Evolutionary conservation across 1,284 basidiomycete genomes (phyloP).

Genomic region (Retiboletus fuscus): DNA sequence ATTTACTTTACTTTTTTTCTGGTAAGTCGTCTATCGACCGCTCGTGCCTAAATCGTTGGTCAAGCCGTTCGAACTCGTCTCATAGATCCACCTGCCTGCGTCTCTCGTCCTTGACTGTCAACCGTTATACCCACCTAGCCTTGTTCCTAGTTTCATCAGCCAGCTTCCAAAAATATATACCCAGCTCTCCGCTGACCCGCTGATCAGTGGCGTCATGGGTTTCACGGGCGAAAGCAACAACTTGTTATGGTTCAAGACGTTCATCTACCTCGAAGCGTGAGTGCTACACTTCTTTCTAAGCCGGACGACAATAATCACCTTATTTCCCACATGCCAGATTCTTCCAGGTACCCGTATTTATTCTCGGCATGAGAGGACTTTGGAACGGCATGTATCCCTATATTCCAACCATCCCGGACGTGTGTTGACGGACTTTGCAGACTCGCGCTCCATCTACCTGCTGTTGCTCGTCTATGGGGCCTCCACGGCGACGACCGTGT

Average conservation of each 20-base stretch:
- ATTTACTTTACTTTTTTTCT: conserved; percentile 74
- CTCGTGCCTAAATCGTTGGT: not conserved
- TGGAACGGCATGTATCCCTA: conserved; percentile 63
- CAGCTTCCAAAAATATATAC: conserved; percentile 62
- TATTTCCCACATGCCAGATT: conserved; percentile 53
- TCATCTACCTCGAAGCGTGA: conserved; percentile 70
- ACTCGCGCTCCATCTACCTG: conserved; percentile 60
- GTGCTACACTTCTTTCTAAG: conserved; percentile 36
- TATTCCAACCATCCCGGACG: not conserved
- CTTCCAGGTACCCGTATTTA: conserved; percentile 83
- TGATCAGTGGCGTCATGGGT: conserved; percentile 67
- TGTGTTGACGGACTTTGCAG: conserved; percentile 47
- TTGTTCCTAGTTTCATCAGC: conserved; percentile 61
- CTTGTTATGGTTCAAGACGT: conserved; percentile 75
- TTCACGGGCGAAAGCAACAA: conserved; percentile 51
- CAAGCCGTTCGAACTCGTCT: conserved; percentile 3
- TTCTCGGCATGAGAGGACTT: conserved; percentile 74
- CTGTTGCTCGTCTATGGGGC: conserved; percentile 80
- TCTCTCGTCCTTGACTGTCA: conserved; percentile 78
- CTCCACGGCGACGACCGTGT: conserved; percentile 80
- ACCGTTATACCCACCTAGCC: conserved; percentile 65
- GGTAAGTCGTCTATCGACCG: conserved; percentile 50
- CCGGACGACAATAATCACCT: conserved; percentile 29
- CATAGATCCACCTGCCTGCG: conserved; percentile 71
- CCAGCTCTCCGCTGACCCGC: conserved; percentile 68